phyloP scores from a whole-genome alignment of 805 yeast genomes.

The Yueomyces sinensis region DNA sequence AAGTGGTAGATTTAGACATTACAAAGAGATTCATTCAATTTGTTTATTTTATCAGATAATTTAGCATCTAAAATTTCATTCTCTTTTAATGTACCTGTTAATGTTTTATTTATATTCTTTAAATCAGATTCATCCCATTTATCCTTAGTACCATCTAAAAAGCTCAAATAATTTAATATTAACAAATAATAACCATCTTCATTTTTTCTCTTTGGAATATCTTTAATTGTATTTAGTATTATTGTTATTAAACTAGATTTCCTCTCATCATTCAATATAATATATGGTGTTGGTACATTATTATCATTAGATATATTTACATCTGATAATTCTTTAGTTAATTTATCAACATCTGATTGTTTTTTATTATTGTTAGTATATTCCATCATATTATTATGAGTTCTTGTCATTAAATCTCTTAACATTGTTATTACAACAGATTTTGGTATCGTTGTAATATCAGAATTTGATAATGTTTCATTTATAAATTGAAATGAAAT shows the following conservation, averaged over 20 bases:
- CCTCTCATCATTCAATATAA: conserved; percentile 30
- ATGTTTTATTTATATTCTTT: background rate
- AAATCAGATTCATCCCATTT: conserved; percentile 20
- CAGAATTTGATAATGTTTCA: conserved; percentile 46
- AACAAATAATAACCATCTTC: conserved; percentile 9
- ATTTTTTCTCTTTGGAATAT: conserved; percentile 13
- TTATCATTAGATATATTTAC: background rate
- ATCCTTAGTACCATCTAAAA: conserved; percentile 28
- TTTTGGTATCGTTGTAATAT: conserved; percentile 51
- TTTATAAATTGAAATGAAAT: conserved; percentile 44
- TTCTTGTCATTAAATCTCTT: conserved; percentile 46
- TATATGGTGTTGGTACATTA: conserved; percentile 15
- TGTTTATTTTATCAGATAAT: background rate
- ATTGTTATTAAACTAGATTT: conserved; percentile 26
- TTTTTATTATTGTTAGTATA: background rate
- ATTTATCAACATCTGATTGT: background rate
- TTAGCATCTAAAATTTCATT: background rate
- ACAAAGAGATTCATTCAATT: background rate
- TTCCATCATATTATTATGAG: conserved; percentile 3
- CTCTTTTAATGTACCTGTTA: background rate
- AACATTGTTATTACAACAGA: conserved; percentile 52
- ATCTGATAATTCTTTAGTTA: background rate
- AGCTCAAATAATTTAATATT: conserved; percentile 44
- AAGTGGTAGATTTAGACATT: background rate
- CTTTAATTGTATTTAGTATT: conserved; percentile 6